phyloP scores from a whole-genome alignment of 805 yeast species.

The Saccharomycopsis fibuligera region DNA sequence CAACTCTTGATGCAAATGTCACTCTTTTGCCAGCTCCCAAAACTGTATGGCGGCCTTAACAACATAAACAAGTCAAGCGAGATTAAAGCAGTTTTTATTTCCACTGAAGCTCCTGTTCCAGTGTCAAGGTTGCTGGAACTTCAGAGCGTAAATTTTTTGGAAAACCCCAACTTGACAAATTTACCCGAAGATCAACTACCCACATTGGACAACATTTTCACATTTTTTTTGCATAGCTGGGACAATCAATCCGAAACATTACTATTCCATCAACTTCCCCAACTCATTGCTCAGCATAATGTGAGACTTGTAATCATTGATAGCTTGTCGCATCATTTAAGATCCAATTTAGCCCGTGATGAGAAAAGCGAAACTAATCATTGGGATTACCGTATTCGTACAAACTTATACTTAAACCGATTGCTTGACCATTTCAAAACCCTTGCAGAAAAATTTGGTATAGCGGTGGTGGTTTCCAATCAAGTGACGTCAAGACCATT shows the following conservation, averaged over 20 bases:
- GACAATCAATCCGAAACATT: slow-evolving; percentile 48
- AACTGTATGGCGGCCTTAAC: slow-evolving; percentile 38
- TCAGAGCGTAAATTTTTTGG: slow-evolving; percentile 30
- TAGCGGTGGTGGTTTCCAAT: slow-evolving; percentile 68
- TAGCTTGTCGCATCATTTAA: slow-evolving; percentile 74
- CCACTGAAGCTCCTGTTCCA: slow-evolving; percentile 72
- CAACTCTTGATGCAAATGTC: slow-evolving; percentile 68
- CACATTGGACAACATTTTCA: slow-evolving; percentile 9
- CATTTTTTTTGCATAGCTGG: slow-evolving; percentile 16
- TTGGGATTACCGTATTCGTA: slow-evolving; percentile 24
- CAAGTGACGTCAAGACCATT: slow-evolving; percentile 67
- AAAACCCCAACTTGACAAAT: slow-evolving; percentile 29
- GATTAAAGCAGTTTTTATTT: slow-evolving; percentile 54
- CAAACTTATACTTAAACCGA: slow-evolving; percentile 36
- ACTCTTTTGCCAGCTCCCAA: slow-evolving; percentile 48
- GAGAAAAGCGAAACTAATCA: slow-evolving; percentile 30
- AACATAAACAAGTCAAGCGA: background rate
- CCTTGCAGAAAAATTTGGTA: slow-evolving; percentile 39
- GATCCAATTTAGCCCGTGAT: slow-evolving; percentile 49
- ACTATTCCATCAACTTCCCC: slow-evolving; percentile 57
- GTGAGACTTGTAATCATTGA: slow-evolving; percentile 65
- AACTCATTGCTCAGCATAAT: slow-evolving; percentile 36
- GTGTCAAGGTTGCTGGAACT: slow-evolving; percentile 57
- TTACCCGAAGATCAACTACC: slow-evolving; percentile 35
- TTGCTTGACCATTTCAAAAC: slow-evolving; percentile 42